phyloP scores from a whole-genome alignment of 306 rosid species.

The Chamaecrista fasciculata region DNA sequence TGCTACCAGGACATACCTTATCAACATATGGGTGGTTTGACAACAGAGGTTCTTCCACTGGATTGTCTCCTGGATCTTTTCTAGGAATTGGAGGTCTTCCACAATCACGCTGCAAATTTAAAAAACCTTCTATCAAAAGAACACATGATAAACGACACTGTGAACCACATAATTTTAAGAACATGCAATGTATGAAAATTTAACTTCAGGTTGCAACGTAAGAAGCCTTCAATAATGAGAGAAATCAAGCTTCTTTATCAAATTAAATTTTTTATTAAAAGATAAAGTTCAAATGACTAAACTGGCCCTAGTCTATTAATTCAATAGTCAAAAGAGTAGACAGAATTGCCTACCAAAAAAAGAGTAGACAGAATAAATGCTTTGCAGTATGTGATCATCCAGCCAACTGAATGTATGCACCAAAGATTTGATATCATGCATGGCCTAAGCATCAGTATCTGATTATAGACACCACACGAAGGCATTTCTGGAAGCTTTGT shows the following conservation, averaged over 20 bases:
- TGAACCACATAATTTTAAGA: slow-evolving; percentile 9
- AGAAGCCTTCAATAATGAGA: neutral
- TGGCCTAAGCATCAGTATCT: slow-evolving; percentile 11
- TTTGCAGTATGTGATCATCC: slow-evolving; percentile 15
- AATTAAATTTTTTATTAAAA: neutral
- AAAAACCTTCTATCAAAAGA: slow-evolving; percentile 25
- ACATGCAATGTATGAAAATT: slow-evolving; percentile 13
- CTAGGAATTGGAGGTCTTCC: slow-evolving; percentile 93
- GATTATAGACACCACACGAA: neutral
- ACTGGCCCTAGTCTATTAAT: neutral
- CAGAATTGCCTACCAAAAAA: slow-evolving; percentile 17
- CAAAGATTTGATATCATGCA: neutral
- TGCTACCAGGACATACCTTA: slow-evolving; percentile 47
- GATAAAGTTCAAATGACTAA: slow-evolving; percentile 13
- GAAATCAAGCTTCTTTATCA: slow-evolving; percentile 10
- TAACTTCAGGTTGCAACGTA: neutral
- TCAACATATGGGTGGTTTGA: slow-evolving; percentile 94
- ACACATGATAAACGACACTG: neutral
- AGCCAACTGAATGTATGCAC: neutral
- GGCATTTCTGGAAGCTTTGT: neutral
- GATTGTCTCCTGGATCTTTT: slow-evolving; percentile 82
- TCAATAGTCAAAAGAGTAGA: neutral
- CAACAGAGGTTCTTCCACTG: slow-evolving; percentile 77
- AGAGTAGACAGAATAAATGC: neutral
- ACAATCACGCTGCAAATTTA: slow-evolving; percentile 69